Percentiles rank a stretch among this genome's conserved stretches.
phyloP scores from a whole-genome alignment of 306 rosid genomes.

The Senna tora region DNA sequence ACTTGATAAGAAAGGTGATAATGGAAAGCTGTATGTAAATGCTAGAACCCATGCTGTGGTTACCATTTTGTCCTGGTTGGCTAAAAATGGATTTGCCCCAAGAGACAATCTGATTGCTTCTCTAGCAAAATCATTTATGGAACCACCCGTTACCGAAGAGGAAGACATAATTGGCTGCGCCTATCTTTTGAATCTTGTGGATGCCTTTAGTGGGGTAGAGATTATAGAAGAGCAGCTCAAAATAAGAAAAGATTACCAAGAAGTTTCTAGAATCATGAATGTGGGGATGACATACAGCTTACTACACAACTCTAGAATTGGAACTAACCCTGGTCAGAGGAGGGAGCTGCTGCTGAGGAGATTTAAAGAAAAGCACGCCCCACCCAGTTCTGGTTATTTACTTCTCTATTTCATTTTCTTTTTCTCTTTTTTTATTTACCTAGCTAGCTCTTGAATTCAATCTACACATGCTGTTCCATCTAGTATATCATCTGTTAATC shows the following conservation, averaged over 20 bases:
- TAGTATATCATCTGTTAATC: conserved; percentile 27
- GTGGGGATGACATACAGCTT: conserved; percentile 92
- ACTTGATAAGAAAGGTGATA: conserved; percentile 42
- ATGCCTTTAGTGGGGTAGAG: conserved; percentile 88
- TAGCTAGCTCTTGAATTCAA: conserved; percentile 16
- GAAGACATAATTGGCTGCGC: conserved; percentile 76
- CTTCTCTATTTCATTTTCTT: conserved; percentile 27
- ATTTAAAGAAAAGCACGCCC: conserved; percentile 74
- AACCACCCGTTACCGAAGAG: conserved; percentile 76
- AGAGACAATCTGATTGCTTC: conserved; percentile 73
- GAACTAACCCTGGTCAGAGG: conserved; percentile 67
- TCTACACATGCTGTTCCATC: background rate
- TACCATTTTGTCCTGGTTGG: conserved; percentile 92
- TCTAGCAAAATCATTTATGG: conserved; percentile 79
- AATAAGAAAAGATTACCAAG: conserved; percentile 80
- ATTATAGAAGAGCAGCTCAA: conserved; percentile 88
- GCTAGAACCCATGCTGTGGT: conserved; percentile 69
- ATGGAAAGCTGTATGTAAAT: conserved; percentile 63
- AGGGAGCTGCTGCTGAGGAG: conserved; percentile 76
- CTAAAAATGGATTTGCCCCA: conserved; percentile 87
- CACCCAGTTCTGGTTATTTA: conserved; percentile 63
- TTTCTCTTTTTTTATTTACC: conserved; percentile 26
- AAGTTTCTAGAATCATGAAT: conserved; percentile 79
- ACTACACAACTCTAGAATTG: conserved; percentile 73
- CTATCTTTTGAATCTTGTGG: conserved; percentile 85